Evolutionary conservation across 441 rosid genomes (phyloP).

Genomic region (Sinapis alba): DNA sequence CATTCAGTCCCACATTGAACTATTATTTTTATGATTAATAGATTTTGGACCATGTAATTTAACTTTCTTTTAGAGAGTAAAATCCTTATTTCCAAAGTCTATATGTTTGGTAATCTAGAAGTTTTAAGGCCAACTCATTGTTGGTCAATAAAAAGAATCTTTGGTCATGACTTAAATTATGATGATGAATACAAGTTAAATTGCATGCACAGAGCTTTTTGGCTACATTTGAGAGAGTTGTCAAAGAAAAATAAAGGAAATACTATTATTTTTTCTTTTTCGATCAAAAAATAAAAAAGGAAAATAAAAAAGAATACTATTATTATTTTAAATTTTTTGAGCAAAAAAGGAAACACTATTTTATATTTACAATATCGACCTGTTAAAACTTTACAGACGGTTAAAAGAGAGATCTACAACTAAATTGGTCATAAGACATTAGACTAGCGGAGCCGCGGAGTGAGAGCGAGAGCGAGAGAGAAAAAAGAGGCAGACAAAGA

Average conservation of each 20-base stretch:
- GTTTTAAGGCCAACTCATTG: not conserved
- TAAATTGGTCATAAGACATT: too few species aligned
- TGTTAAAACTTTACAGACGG: too few species aligned
- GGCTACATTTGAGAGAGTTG: too few species aligned
- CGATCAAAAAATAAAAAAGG: too few species aligned
- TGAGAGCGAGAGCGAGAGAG: constrained; percentile 2
- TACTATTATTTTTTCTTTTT: too few species aligned
- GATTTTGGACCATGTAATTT: not conserved
- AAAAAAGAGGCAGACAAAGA: constrained; percentile 23
- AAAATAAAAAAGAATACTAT: too few species aligned
- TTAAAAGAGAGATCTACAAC: too few species aligned
- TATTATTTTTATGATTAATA: not conserved
- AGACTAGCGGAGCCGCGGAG: too few species aligned
- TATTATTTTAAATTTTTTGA: too few species aligned
- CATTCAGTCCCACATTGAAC: not conserved
- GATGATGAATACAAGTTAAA: not conserved
- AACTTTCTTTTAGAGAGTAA: not conserved
- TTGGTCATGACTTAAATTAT: not conserved
- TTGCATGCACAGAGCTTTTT: not conserved
- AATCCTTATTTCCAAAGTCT: not conserved
- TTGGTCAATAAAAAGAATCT: not conserved
- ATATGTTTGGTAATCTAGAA: not conserved
- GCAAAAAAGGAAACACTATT: too few species aligned
- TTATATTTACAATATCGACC: too few species aligned
- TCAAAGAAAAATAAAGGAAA: too few species aligned